Evolutionary conservation across 1,284 basidiomycete species (phyloP).

Genomic region (Malassezia yamatoensis): DNA sequence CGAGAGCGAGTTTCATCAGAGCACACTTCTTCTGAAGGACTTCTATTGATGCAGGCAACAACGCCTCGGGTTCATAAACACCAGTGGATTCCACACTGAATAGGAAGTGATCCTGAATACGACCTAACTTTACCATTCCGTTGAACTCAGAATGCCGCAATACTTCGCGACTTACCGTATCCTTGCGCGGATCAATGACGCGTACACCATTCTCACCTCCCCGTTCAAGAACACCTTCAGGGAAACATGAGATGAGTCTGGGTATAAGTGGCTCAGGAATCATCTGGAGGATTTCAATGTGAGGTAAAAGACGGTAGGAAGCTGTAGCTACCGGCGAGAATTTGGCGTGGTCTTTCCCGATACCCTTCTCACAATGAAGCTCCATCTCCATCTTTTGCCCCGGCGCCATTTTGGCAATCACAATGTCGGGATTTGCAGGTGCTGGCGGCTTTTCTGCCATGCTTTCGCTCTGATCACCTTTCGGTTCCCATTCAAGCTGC

Average conservation of each 20-base stretch:
- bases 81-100: slow-evolving; percentile 86
- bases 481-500: slow-evolving; percentile 69
- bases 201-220: slow-evolving; percentile 55
- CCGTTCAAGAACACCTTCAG: slow-evolving; percentile 73
- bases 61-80: slow-evolving; percentile 69
- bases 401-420: slow-evolving; percentile 85
- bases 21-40: slow-evolving; percentile 73
- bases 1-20: slow-evolving; percentile 32
- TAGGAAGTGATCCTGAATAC: slow-evolving; percentile 86
- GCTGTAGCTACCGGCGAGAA: slow-evolving; percentile 73
- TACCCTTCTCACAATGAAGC: slow-evolving; percentile 82
- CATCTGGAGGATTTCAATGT: slow-evolving; percentile 68
- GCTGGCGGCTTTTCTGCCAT: slow-evolving; percentile 55
- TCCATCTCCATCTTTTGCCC: slow-evolving; percentile 77
- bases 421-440: slow-evolving; percentile 71
- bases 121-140: slow-evolving; percentile 68
- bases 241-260: slow-evolving; percentile 80
- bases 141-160: slow-evolving; percentile 83
- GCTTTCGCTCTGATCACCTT: slow-evolving; percentile 64
- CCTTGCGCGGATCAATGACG: slow-evolving; percentile 62
- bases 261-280: slow-evolving; percentile 56
- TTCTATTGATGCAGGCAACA: slow-evolving; percentile 71
- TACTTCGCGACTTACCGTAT: slow-evolving; percentile 86
- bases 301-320: slow-evolving; percentile 81
- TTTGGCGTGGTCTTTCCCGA: slow-evolving; percentile 95